Evolutionary conservation across 208 protist genomes (phyloP), one percentile per base, ranked within the genome.

Genomic region (Trypanosoma cruzi): DNA sequence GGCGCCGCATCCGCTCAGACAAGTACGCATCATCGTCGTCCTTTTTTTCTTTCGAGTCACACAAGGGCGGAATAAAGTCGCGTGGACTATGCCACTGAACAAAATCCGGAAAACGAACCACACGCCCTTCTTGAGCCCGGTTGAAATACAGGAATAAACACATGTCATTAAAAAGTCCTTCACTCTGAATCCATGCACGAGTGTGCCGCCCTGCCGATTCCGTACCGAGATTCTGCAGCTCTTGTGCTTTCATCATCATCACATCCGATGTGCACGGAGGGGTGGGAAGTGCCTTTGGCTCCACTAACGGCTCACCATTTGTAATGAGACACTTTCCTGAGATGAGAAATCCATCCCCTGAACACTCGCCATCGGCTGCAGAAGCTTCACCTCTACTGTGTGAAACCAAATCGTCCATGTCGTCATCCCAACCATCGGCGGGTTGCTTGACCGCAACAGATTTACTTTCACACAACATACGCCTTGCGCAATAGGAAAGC

Each of bases 51-150:
- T 34, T 20, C 62, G 42, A 48, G 2, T 57, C 58, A 32, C 32
- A 36, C 1, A 55, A 46, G 22, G 78, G 68, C 0, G 14, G 8
- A 49, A 85, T 40, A 57, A 93, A 96, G 66, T 96, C 90, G 55
- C 85, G 85, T 20, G 90, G 87, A 65, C 90, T 96, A 77, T 92
- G 78, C 86, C 87, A 96, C 18, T 90, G 87, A 44, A 96, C 78
- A 82, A 96, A 96, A 70, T 96, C 90, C 4, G 90, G 75, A 75
- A 96, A 96, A 53, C 87, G 86, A 29, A 93, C 90, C 24, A 85
- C 77, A 24, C 81, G 85, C 20, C 89, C 85, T 7, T 92, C 64
- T 54, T 84, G 79, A 3, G 82, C 82, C 31, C 71, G 53, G 70
- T 96, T 96, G 10, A 75, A 80, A 74, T 85, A 84, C n/a, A 89